phyloP scores from a whole-genome alignment of 306 rosid genomes.

The Cucurbita ficifolia region DNA sequence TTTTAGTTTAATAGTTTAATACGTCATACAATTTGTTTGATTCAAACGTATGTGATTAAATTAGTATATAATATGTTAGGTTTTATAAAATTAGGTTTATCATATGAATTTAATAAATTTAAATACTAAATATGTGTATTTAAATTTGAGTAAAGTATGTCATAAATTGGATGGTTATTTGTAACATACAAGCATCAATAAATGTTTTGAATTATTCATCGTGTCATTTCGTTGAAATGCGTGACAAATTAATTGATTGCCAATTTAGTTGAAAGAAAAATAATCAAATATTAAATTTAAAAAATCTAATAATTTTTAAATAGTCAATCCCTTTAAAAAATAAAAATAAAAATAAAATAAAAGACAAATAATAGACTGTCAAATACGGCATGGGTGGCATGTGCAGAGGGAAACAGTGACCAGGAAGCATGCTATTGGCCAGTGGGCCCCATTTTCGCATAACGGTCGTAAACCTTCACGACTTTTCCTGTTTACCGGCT shows the following conservation, averaged over 20 bases:
- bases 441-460: background rate
- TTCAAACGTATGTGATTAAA: background rate
- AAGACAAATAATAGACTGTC: background rate
- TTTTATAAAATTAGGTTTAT: background rate
- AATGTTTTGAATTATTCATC: background rate
- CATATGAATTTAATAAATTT: background rate
- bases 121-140: background rate
- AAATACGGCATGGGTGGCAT: conserved; percentile 1
- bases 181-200: background rate
- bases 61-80: background rate
- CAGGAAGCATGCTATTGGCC: background rate
- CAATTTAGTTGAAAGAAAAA: background rate
- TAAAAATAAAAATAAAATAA: too few species aligned
- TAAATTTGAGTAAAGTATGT: background rate
- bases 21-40: too few species aligned
- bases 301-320: too few species aligned
- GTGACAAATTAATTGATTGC: background rate
- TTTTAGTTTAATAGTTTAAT: too few species aligned
- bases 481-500: background rate
- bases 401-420: background rate
- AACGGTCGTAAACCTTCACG: background rate
- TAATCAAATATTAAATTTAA: background rate
- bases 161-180: background rate
- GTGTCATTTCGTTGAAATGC: background rate
- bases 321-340: too few species aligned